A percentile compares a stretch with the other conserved stretches of the same genome.
These are phyloP conservation scores for Leccinum ochraceum DNA, from an alignment of 768 basidiomycete species.

Conservation along the genomic window DNA sequence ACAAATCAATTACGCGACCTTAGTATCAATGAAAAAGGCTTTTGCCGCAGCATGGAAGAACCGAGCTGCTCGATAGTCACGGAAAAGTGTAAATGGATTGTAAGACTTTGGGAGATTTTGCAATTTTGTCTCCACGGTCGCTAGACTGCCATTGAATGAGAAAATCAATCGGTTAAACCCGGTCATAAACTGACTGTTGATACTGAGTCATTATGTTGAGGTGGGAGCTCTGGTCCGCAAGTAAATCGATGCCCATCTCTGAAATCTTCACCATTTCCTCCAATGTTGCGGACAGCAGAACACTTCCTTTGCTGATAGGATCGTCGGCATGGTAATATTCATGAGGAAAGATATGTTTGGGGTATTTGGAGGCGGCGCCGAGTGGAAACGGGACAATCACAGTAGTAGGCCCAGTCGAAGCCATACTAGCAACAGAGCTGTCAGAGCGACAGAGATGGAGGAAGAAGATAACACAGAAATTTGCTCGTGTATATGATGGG, in stretches of 20 bases:
- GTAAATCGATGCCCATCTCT: slow-evolving; percentile 1
- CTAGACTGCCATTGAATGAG: not conserved
- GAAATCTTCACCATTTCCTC: slow-evolving; percentile 4
- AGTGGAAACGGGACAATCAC: not conserved
- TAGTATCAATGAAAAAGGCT: not conserved
- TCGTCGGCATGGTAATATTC: not conserved
- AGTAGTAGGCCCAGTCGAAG: not conserved
- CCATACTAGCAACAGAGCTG: not conserved
- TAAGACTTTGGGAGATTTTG: not conserved
- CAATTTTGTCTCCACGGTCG: not conserved
- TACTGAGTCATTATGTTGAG: not conserved
- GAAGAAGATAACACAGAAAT: not conserved
- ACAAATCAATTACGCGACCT: not conserved
- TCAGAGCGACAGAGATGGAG: not conserved
- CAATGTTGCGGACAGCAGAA: slow-evolving; percentile 8
- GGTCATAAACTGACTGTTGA: too few species aligned
- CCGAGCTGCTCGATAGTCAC: slow-evolving; percentile 1
- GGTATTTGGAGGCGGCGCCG: not conserved
- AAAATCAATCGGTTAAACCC: too few species aligned
- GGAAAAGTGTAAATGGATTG: slow-evolving; percentile 2
- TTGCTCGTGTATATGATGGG: too few species aligned
- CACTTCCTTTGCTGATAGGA: slow-evolving; percentile 1
- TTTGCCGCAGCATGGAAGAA: slow-evolving; percentile 1
- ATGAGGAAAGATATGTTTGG: not conserved
- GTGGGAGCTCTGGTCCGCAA: not conserved